These are phyloP conservation scores for Verbena officinalis DNA, from an alignment of 257 asterid genomes.

Conservation along the genomic window DNA sequence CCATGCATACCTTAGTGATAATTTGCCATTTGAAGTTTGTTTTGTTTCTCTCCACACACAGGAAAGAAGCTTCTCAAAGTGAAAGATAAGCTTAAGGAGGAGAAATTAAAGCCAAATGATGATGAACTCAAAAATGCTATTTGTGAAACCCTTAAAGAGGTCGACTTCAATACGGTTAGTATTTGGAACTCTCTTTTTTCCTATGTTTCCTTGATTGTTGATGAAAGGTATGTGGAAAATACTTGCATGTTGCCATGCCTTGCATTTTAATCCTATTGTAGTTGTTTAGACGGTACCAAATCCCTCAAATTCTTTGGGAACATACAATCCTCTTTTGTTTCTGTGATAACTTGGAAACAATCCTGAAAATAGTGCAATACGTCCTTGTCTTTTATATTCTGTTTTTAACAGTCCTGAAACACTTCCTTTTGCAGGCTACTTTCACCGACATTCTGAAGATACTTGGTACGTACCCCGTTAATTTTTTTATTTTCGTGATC, in stretches of 20 bases:
- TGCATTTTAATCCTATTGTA: background rate
- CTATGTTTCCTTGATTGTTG: conserved; percentile 6
- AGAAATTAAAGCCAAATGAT: conserved; percentile 47
- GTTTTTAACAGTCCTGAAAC: conserved; percentile 1
- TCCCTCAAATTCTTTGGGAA: background rate
- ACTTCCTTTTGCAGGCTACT: conserved; percentile 72
- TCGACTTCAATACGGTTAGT: conserved; percentile 71
- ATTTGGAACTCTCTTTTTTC: conserved; percentile 11
- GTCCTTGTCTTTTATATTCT: background rate
- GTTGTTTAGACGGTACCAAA: background rate
- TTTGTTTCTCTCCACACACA: conserved; percentile 25
- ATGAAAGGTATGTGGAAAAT: background rate
- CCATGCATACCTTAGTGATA: background rate
- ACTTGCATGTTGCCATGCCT: conserved; percentile 5
- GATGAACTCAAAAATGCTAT: conserved; percentile 47
- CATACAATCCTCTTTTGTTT: too few species aligned
- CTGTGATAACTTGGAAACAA: too few species aligned
- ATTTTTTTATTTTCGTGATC: background rate
- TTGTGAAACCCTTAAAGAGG: conserved; percentile 59
- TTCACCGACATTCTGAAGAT: conserved; percentile 91
- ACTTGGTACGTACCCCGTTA: conserved; percentile 56
- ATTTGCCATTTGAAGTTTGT: conserved; percentile 6
- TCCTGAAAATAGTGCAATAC: too few species aligned
- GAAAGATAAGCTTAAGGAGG: conserved; percentile 44
- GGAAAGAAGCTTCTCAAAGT: conserved; percentile 54